Evolutionary conservation across 2,329 filamentous ascomycete genomes (phyloP).

Genomic region (Sporothrix brasiliensis): DNA sequence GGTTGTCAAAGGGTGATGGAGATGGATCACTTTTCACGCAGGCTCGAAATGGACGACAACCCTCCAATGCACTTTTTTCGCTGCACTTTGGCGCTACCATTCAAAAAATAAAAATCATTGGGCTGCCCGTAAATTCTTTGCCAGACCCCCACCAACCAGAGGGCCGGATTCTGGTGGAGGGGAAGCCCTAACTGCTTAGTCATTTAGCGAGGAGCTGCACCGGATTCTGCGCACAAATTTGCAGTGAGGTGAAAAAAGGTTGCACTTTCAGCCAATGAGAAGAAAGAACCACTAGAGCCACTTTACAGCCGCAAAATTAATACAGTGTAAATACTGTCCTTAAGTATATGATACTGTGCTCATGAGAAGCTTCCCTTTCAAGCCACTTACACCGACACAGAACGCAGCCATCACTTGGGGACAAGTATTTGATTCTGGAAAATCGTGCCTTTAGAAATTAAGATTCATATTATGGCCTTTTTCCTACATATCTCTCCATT

Average conservation of each 20-base stretch:
- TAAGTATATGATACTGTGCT: background rate
- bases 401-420: no score
- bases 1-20: slow-evolving; percentile 21
- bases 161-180: slow-evolving; percentile 31
- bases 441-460: no score
- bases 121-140: background rate
- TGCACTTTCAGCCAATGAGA: background rate
- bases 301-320: no score
- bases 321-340: background rate
- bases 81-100: slow-evolving; percentile 15
- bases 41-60: slow-evolving; percentile 20
- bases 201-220: slow-evolving; percentile 9
- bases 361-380: no score
- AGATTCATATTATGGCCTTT: no score
- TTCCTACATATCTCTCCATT: no score
- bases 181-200: slow-evolving; percentile 38
- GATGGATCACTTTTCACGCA: slow-evolving; percentile 9
- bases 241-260: slow-evolving; percentile 6
- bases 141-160: slow-evolving; percentile 25
- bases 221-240: slow-evolving; percentile 7
- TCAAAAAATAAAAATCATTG: slow-evolving; percentile 23
- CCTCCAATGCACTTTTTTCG: slow-evolving; percentile 14
- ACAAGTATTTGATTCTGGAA: no score
- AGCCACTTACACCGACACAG: background rate
- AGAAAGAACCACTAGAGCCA: no score